These are phyloP conservation scores for Stachybotrys chlorohalonatus DNA, from an alignment of 2,329 filamentous ascomycete genomes.

Conservation along the genomic window DNA sequence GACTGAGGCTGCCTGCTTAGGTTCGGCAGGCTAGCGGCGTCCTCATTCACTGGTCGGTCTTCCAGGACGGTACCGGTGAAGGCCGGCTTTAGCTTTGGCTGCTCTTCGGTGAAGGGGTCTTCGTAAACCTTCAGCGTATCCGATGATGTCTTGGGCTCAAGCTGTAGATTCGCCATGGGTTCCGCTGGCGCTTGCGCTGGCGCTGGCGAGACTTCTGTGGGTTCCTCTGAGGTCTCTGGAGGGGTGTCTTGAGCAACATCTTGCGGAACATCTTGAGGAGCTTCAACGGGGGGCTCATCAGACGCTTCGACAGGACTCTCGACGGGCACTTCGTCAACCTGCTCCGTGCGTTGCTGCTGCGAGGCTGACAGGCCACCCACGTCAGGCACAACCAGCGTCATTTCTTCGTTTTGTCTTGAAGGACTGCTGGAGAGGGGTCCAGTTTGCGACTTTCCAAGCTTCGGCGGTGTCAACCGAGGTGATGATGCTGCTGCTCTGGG, in stretches of 20 bases:
- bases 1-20: conserved; percentile 11
- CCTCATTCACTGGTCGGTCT: conserved; percentile 52
- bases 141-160: neutral
- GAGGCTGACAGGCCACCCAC: conserved; percentile 27
- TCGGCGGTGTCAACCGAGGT: conserved; percentile 31
- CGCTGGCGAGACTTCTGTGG: conserved; percentile 12
- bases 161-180: neutral
- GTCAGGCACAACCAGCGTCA: conserved; percentile 42
- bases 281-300: neutral
- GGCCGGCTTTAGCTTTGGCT: conserved; percentile 34
- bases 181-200: conserved; percentile 1
- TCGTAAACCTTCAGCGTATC: conserved; percentile 47
- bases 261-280: neutral
- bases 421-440: conserved; percentile 29
- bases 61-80: conserved; percentile 45
- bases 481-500: conserved; percentile 25
- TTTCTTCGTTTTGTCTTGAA: conserved; percentile 39
- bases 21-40: conserved; percentile 24
- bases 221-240: no score
- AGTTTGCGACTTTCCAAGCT: conserved; percentile 23
- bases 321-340: conserved; percentile 6
- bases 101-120: conserved; percentile 47
- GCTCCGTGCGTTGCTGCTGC: conserved; percentile 14
- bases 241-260: no score
- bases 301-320: conserved; percentile 3